A percentile compares a stretch with the other conserved stretches of the same genome.
Conservation (phyloP, 805 yeast species). For the Wickerhamiella alocasiicola region DNA sequence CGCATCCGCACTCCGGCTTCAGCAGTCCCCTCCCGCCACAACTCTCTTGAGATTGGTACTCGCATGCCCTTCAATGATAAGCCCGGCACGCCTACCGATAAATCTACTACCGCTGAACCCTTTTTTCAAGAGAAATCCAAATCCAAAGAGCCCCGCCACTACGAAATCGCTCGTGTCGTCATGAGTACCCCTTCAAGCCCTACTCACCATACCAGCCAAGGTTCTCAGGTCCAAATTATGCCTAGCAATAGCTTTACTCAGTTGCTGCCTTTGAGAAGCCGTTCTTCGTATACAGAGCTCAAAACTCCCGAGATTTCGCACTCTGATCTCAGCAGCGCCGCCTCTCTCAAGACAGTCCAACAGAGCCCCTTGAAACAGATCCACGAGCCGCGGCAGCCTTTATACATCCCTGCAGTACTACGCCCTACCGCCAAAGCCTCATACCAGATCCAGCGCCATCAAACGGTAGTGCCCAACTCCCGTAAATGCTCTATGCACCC, state of each 20-base stretch:
- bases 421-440: slow-evolving; percentile 32
- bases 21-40: slow-evolving; percentile 20
- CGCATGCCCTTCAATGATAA: slow-evolving; percentile 20
- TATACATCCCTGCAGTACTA: slow-evolving; percentile 84
- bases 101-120: slow-evolving; percentile 11
- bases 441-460: slow-evolving; percentile 21
- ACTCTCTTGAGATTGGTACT: slow-evolving; percentile 25
- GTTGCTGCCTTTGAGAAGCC: slow-evolving; percentile 4
- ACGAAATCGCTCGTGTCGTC: slow-evolving; percentile 14
- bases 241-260: neutral
- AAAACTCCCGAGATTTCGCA: neutral
- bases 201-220: neutral
- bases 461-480: slow-evolving; percentile 17
- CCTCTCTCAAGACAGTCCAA: slow-evolving; percentile 14
- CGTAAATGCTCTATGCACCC: slow-evolving; percentile 20
- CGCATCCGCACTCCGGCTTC: slow-evolving; percentile 28
- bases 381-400: slow-evolving; percentile 69
- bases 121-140: slow-evolving; percentile 8
- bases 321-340: slow-evolving; percentile 7
- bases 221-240: neutral
- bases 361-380: slow-evolving; percentile 46
- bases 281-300: neutral
- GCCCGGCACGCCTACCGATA: slow-evolving; percentile 5
- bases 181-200: slow-evolving; percentile 13
- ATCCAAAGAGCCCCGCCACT: slow-evolving; percentile 12